Evolutionary conservation across 2,329 filamentous ascomycete species (phyloP).

Genomic region (Clonostachys rhizophaga): DNA sequence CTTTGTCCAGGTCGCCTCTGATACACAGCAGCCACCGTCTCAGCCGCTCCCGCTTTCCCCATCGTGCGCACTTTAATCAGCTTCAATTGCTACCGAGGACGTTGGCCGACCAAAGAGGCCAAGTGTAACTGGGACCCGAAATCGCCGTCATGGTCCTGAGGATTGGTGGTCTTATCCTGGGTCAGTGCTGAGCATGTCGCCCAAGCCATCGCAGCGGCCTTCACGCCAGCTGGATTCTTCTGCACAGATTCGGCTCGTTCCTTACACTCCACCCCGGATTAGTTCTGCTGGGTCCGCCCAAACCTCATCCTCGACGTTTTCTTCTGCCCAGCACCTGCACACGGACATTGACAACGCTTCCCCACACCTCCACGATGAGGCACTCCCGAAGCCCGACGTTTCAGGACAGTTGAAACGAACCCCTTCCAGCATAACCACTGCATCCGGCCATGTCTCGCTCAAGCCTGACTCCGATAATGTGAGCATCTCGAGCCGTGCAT

Average conservation of each 20-base stretch:
- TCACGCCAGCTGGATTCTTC: slow-evolving; percentile 12
- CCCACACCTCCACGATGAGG: not conserved
- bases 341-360: too few species aligned
- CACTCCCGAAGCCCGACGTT: slow-evolving; percentile 2
- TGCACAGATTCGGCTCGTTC: slow-evolving; percentile 26
- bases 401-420: slow-evolving; percentile 4
- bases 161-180: too few species aligned
- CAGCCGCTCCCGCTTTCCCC: too few species aligned
- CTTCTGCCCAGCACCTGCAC: too few species aligned
- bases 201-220: slow-evolving; percentile 5
- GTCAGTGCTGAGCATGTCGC: slow-evolving; percentile 2
- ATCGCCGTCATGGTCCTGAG: too few species aligned
- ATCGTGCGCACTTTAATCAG: too few species aligned
- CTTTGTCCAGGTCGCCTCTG: too few species aligned
- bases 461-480: slow-evolving; percentile 2
- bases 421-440: not conserved
- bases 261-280: slow-evolving; percentile 29
- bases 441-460: not conserved
- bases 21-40: too few species aligned
- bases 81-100: too few species aligned
- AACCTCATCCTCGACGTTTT: too few species aligned
- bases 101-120: too few species aligned
- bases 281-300: slow-evolving; percentile 11
- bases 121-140: too few species aligned
- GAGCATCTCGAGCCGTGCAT: slow-evolving; percentile 1